Evolutionary conservation across 371 early-diverging fungal species (phyloP).

Genomic region (Apophysomyces sp.): DNA sequence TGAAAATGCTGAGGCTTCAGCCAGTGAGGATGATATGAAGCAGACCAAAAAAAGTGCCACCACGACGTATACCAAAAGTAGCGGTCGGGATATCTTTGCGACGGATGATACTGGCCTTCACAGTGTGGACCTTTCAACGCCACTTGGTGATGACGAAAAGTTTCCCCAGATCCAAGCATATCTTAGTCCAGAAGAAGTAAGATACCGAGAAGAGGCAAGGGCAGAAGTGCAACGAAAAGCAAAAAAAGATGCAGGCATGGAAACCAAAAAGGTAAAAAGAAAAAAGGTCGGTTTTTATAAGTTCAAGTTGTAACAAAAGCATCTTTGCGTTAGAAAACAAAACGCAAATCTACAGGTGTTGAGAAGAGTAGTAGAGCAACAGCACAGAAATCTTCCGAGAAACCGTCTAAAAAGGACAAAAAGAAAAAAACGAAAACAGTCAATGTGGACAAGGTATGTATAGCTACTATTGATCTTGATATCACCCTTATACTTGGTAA

Average conservation of each 20-base stretch:
- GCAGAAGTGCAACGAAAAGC: constrained; percentile 42
- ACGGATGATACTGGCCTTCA: constrained; percentile 40
- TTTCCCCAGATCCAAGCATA: constrained; percentile 63
- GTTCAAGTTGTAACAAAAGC: too few species aligned
- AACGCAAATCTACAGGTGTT: constrained; percentile 6
- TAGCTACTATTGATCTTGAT: background rate
- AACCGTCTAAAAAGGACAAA: constrained; percentile 27
- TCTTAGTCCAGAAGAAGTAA: constrained; percentile 62
- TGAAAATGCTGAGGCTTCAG: constrained; percentile 56
- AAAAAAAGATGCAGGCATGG: constrained; percentile 23
- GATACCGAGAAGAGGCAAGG: constrained; percentile 54
- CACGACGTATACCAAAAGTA: constrained; percentile 20
- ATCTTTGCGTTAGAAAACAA: background rate
- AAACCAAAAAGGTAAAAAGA: constrained; percentile 21
- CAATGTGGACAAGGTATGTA: background rate
- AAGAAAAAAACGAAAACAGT: constrained; percentile 24
- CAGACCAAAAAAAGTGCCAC: background rate
- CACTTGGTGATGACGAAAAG: constrained; percentile 61
- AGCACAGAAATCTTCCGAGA: constrained; percentile 12
- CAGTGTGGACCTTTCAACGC: constrained; percentile 60
- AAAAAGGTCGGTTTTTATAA: constrained; percentile 15
- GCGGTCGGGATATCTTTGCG: constrained; percentile 40
- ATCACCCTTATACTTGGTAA: background rate
- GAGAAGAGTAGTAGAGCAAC: constrained; percentile 3
- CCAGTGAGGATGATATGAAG: constrained; percentile 36